A percentile compares a stretch with the other conserved stretches of the same genome.
phyloP scores from a whole-genome alignment of 805 yeast species.

The Myxozyma neotropica region DNA sequence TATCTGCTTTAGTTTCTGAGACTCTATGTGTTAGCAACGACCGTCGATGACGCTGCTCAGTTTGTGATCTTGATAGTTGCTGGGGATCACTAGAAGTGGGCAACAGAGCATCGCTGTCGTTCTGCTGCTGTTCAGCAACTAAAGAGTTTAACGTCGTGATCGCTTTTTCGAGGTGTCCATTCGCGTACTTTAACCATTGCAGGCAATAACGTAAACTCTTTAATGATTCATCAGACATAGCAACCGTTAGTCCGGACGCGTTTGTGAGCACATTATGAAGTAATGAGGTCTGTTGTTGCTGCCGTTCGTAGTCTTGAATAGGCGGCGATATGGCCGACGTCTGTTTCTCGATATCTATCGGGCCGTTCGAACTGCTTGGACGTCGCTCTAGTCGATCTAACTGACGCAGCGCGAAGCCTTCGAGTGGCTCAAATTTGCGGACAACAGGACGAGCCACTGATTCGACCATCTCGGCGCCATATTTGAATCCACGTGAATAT shows the following conservation, averaged over 20 bases:
- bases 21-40: conserved; percentile 33
- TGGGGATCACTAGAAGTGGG: background rate
- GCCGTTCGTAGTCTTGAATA: conserved; percentile 3
- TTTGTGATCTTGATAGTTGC: conserved; percentile 24
- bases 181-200: conserved; percentile 78
- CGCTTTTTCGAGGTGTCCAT: conserved; percentile 68
- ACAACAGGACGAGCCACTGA: conserved; percentile 59
- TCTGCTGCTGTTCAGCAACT: conserved; percentile 47
- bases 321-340: background rate
- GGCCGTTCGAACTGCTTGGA: background rate
- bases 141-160: conserved; percentile 63
- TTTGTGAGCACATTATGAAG: conserved; percentile 26
- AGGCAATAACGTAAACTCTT: conserved; percentile 76
- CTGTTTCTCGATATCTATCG: background rate
- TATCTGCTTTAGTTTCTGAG: conserved; percentile 67
- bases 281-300: conserved; percentile 12
- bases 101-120: background rate
- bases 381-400: conserved; percentile 36
- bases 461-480: conserved; percentile 60
- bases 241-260: conserved; percentile 44
- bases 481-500: conserved; percentile 53
- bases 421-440: conserved; percentile 42
- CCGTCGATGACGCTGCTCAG: conserved; percentile 22
- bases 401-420: conserved; percentile 38
- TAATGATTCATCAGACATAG: conserved; percentile 67